Evolutionary conservation across 352 stramenopile genomes (phyloP).

Genomic region (Phytopythium sindhum): DNA sequence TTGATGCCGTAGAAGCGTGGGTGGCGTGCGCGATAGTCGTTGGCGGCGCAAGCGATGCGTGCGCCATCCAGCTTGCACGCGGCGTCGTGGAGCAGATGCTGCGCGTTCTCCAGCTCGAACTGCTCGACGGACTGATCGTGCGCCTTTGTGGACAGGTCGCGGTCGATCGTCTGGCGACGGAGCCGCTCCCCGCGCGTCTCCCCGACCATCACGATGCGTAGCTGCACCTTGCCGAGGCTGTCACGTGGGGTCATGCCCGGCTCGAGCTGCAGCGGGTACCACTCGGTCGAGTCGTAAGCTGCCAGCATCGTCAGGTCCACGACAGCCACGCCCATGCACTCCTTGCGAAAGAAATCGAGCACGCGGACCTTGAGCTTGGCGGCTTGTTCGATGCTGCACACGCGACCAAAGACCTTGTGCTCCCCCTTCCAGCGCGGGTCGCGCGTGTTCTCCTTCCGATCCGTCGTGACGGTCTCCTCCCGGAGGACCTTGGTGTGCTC

Average conservation of each 20-base stretch:
- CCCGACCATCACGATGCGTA: slow-evolving; percentile 51
- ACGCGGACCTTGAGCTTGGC: slow-evolving; percentile 48
- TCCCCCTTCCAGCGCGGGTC: slow-evolving; percentile 62
- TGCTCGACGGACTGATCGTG: slow-evolving; percentile 61
- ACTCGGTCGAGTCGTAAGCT: slow-evolving; percentile 39
- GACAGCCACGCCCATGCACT: slow-evolving; percentile 41
- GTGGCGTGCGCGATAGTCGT: slow-evolving; percentile 56
- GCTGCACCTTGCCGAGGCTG: slow-evolving; percentile 49
- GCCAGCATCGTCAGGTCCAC: slow-evolving; percentile 54
- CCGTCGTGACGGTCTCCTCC: slow-evolving; percentile 47
- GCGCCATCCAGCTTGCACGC: slow-evolving; percentile 70
- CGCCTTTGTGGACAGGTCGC: slow-evolving; percentile 47
- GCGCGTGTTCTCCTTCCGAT: slow-evolving; percentile 48
- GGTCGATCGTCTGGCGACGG: slow-evolving; percentile 49
- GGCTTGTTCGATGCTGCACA: slow-evolving; percentile 55
- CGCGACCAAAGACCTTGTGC: slow-evolving; percentile 59
- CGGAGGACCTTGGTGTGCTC: slow-evolving; percentile 42
- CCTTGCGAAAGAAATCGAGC: slow-evolving; percentile 52
- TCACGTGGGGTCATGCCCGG: slow-evolving; percentile 37
- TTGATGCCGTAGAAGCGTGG: slow-evolving; percentile 81
- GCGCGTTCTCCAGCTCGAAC: slow-evolving; percentile 64
- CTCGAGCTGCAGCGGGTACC: slow-evolving; percentile 47
- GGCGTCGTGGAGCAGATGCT: slow-evolving; percentile 55
- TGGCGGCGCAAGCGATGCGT: slow-evolving; percentile 54
- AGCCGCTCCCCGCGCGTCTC: slow-evolving; percentile 55